phyloP scores from a whole-genome alignment of 2,329 filamentous ascomycete species.

The Calonectria naviculata region DNA sequence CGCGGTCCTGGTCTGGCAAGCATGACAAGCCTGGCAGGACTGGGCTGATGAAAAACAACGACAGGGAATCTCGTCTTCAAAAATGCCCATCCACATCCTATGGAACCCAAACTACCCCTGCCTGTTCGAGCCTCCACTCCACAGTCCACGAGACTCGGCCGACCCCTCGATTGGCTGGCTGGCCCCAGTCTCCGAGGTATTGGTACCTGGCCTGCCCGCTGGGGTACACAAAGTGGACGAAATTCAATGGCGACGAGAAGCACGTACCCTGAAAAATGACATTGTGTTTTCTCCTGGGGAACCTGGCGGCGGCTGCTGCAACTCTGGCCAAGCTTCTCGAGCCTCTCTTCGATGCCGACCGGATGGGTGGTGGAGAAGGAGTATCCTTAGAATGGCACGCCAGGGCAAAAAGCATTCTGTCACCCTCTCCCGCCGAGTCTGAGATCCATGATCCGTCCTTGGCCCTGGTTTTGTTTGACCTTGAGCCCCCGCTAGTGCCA shows the following conservation, averaged over 20 bases:
- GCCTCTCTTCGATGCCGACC: background rate
- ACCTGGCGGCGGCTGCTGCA: background rate
- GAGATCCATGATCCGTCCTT: slow-evolving; percentile 34
- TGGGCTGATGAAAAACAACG: slow-evolving; percentile 23
- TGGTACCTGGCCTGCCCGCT: slow-evolving; percentile 30
- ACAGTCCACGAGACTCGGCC: slow-evolving; percentile 40
- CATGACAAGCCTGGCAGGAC: slow-evolving; percentile 13
- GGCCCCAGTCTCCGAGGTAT: slow-evolving; percentile 36
- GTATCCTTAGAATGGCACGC: background rate
- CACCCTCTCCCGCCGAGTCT: slow-evolving; percentile 9
- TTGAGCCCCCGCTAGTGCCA: slow-evolving; percentile 34
- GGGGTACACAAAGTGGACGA: slow-evolving; percentile 14
- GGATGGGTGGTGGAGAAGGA: background rate
- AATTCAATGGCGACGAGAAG: slow-evolving; percentile 17
- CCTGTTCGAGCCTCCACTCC: slow-evolving; percentile 36
- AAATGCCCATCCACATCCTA: slow-evolving; percentile 30
- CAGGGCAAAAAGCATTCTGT: slow-evolving; percentile 4
- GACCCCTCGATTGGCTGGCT: slow-evolving; percentile 37
- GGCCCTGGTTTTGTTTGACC: slow-evolving; percentile 31
- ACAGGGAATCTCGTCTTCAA: slow-evolving; percentile 25
- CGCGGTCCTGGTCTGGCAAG: slow-evolving; percentile 20
- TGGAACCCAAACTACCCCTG: slow-evolving; percentile 33
- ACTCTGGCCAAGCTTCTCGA: background rate
- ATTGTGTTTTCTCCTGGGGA: background rate
- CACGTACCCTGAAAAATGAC: background rate